phyloP scores from a whole-genome alignment of 1,139 yeast species.

The Meyerozyma elateridarum region DNA sequence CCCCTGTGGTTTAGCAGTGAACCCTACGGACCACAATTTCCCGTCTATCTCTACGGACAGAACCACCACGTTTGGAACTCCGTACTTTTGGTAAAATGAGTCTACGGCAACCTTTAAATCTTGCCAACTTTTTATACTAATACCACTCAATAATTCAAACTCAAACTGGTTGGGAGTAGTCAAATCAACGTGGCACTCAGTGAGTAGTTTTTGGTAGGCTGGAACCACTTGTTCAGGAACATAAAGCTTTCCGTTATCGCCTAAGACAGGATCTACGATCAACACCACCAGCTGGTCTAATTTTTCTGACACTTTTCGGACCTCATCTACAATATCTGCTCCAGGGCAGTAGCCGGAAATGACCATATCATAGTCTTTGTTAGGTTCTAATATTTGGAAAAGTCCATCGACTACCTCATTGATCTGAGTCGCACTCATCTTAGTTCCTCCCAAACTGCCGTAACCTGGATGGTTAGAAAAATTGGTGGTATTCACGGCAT shows the following conservation, averaged over 20 bases:
- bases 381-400: constrained; percentile 10
- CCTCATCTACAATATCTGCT: constrained; percentile 44
- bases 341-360: constrained; percentile 73
- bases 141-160: constrained; percentile 28
- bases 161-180: constrained; percentile 42
- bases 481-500: constrained; percentile 72
- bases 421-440: neutral
- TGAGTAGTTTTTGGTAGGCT: constrained; percentile 21
- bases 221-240: constrained; percentile 32
- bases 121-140: constrained; percentile 19
- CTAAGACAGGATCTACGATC: constrained; percentile 39
- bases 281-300: constrained; percentile 34
- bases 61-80: constrained; percentile 27
- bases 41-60: constrained; percentile 31
- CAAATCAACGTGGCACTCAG: constrained; percentile 26
- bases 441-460: constrained; percentile 42
- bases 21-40: constrained; percentile 33
- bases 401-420: constrained; percentile 1
- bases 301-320: constrained; percentile 13
- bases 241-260: constrained; percentile 36
- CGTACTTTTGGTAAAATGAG: constrained; percentile 17
- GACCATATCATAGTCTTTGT: constrained; percentile 49
- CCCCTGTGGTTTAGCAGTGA: constrained; percentile 9
- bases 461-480: constrained; percentile 83
- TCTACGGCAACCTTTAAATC: constrained; percentile 19